Conservation (phyloP, 2,329 filamentous ascomycete genomes). For the Stagonosporopsis vannaccii region DNA sequence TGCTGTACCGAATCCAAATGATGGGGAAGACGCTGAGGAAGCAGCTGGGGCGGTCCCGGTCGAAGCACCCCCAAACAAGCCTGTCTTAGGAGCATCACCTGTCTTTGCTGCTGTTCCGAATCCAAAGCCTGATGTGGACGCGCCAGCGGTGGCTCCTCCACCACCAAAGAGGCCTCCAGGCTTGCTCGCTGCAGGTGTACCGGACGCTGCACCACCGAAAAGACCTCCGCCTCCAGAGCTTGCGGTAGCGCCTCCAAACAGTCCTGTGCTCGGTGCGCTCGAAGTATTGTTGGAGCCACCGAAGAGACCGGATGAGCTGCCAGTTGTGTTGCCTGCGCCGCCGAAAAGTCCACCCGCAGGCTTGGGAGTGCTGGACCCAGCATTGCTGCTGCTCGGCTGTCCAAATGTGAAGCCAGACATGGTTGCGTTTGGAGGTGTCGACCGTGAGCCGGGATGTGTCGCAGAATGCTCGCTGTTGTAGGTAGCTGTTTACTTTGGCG, state of each 20-base stretch:
- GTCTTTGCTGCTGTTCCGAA: conserved; percentile 29
- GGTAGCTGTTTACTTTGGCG: conserved; percentile 28
- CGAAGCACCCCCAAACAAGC: conserved; percentile 31
- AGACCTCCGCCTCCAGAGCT: conserved; percentile 24
- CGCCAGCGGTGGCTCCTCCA: conserved; percentile 32
- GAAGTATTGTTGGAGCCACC: conserved; percentile 31
- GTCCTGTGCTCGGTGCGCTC: conserved; percentile 27
- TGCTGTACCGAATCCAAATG: conserved; percentile 30
- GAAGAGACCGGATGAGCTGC: conserved; percentile 37
- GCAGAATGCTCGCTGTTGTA: conserved; percentile 8
- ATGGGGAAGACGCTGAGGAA: conserved; percentile 22
- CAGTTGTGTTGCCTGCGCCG: conserved; percentile 31
- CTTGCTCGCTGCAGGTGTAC: conserved; percentile 39
- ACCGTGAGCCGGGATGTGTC: neutral
- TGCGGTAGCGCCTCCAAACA: conserved; percentile 24
- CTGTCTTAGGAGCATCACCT: conserved; percentile 34
- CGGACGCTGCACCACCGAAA: conserved; percentile 38
- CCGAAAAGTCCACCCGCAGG: conserved; percentile 40
- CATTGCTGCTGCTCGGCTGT: conserved; percentile 19
- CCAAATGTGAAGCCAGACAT: conserved; percentile 49
- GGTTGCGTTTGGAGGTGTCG: conserved; percentile 20
- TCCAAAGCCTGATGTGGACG: conserved; percentile 26
- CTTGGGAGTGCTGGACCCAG: conserved; percentile 35
- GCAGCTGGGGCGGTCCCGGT: conserved; percentile 21
- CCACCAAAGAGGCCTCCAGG: conserved; percentile 41